Percentiles rank a stretch among this genome's conserved stretches.
Evolutionary conservation across 2,329 filamentous ascomycete species (phyloP).

Genomic region (Talaromyces piceae): DNA sequence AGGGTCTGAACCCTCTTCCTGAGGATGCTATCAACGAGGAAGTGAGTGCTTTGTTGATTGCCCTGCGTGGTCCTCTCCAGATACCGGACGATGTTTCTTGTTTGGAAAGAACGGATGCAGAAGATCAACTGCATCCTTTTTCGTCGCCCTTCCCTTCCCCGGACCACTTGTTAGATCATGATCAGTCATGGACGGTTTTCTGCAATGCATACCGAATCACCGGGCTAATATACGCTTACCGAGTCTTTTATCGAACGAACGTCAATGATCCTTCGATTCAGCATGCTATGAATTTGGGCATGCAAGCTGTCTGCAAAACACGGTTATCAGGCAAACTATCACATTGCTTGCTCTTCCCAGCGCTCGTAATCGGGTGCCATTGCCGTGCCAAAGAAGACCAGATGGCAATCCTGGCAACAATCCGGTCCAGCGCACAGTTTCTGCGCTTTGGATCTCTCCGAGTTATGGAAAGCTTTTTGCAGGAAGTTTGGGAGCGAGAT

Average conservation of each 20-base stretch:
- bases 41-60: constrained; percentile 1
- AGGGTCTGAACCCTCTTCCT: neutral
- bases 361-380: constrained; percentile 13
- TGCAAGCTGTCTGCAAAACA: constrained; percentile 10
- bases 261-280: constrained; percentile 35
- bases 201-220: constrained; percentile 37
- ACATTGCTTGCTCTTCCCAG: constrained; percentile 13
- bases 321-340: constrained; percentile 13
- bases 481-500: constrained; percentile 4
- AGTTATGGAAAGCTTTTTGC: constrained; percentile 12
- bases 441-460: constrained; percentile 12
- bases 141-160: constrained; percentile 1
- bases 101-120: neutral
- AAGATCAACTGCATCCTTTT: neutral
- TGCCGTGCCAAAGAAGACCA: constrained; percentile 7
- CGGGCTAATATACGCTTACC: constrained; percentile 38
- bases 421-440: constrained; percentile 9
- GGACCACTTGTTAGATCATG: constrained; percentile 18
- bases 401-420: constrained; percentile 5
- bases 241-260: constrained; percentile 36
- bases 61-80: constrained; percentile 2
- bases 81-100: neutral
- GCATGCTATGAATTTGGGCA: constrained; percentile 15
- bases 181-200: constrained; percentile 27
- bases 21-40: neutral